Conservation (phyloP, 495 filamentous ascomycete genomes). For the Antarctomyces pellizariae region DNA sequence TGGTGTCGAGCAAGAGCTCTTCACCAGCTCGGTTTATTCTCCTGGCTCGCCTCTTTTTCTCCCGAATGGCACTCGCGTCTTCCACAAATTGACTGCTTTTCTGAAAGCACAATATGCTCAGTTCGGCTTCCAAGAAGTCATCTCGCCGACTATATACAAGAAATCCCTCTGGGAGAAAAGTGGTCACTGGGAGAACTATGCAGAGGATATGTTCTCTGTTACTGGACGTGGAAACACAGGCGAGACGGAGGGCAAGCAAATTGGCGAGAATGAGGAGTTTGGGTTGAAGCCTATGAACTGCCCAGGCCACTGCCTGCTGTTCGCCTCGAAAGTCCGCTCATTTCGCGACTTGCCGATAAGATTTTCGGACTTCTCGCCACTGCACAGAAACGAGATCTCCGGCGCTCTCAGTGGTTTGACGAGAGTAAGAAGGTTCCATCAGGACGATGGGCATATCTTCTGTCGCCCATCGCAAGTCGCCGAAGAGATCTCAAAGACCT, state of each 20-base stretch:
- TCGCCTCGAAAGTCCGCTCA: conserved; percentile 41
- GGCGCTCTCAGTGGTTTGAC: conserved; percentile 73
- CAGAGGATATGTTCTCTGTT: conserved; percentile 87
- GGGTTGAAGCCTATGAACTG: conserved; percentile 96
- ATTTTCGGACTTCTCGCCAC: conserved; percentile 79
- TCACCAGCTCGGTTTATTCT: conserved; percentile 54
- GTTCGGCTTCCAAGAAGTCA: conserved; percentile 79
- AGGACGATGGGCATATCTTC: conserved; percentile 92
- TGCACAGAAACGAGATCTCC: conserved; percentile 79
- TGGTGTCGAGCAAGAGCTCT: conserved; percentile 48
- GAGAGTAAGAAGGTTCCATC: conserved; percentile 78
- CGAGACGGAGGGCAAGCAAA: conserved; percentile 13
- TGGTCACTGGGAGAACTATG: conserved; percentile 84
- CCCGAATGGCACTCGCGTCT: conserved; percentile 62
- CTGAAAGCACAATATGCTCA: conserved; percentile 67
- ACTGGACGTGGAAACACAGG: conserved; percentile 34
- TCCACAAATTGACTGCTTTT: conserved; percentile 71
- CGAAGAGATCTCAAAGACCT: conserved; percentile 51
- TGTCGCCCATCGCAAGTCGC: conserved; percentile 66
- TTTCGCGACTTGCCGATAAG: conserved; percentile 72
- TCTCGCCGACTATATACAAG: conserved; percentile 89
- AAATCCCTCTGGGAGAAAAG: conserved; percentile 71
- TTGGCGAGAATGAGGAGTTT: conserved; percentile 50
- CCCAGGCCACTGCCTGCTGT: conserved; percentile 81
- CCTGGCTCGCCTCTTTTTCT: conserved; percentile 79